Conservation (phyloP, 129 eudicot species). For the Saussurea involucrata region DNA sequence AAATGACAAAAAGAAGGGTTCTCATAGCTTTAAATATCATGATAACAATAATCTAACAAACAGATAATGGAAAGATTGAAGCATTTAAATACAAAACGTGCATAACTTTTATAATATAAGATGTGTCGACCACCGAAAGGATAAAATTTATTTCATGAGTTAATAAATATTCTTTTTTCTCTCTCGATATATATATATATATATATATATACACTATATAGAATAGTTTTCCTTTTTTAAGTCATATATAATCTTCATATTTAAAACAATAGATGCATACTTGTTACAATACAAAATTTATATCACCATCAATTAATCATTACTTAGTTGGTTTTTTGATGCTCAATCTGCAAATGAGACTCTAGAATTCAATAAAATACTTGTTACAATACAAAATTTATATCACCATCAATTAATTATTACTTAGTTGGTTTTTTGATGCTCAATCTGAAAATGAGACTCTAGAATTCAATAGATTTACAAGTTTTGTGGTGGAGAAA, state of each 20-base stretch:
- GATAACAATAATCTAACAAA: background rate
- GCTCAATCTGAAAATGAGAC: background rate
- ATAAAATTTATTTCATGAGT: background rate
- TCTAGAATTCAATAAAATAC: slow-evolving; percentile 8
- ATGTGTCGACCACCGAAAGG: background rate
- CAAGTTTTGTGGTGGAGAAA: slow-evolving; percentile 9
- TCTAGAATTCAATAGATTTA: slow-evolving; percentile 12
- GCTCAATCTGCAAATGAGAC: background rate
- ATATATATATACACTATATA: background rate
- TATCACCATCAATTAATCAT: background rate
- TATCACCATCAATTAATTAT: background rate
- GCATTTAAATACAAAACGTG: background rate
- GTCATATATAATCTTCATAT: background rate
- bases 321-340: background rate
- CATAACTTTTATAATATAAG: background rate
- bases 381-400: too few relatives aligned
- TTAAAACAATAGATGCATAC: background rate
- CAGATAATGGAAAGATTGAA: background rate
- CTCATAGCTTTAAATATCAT: background rate
- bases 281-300: too few relatives aligned
- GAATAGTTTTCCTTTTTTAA: background rate
- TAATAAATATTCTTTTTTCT: background rate
- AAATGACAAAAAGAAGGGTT: background rate
- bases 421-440: background rate
- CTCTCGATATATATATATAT: background rate